Evolutionary conservation across 148 eudicot species (phyloP), one percentile per base, ranked within the genome.

Genomic region (Rhododendron henanense): DNA sequence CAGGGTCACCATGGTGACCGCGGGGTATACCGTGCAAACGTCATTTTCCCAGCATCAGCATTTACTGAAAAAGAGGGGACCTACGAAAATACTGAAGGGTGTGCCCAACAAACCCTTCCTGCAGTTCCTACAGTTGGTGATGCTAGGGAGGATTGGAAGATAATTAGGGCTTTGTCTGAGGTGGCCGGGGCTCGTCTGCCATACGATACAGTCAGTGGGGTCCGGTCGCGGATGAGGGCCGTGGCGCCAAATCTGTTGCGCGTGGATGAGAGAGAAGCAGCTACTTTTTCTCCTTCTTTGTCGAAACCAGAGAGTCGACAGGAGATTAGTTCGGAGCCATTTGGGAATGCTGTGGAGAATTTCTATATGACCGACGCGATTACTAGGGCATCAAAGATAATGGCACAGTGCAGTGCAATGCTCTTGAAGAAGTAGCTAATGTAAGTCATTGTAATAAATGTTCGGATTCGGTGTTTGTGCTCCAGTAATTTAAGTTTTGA

Each of bases 61-160:
- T 97, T 97, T 88, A 81, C 91, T 9, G 99, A 97, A 89, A 97
- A 97, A 78, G 98, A 95, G 86, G 99, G 98, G 10, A 97, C 94
- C 4, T 95, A 95, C 85, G 95, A 73, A 57, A 96, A 96, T 71
- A 95, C 99, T 21, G 98, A 96, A 89, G 99, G 99, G 39, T 92
- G 91, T 78, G 92, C 94, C 31, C 99, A 96, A 85, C 92, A 90
- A 84, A 96, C 99, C 13, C 63, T 94, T 16, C 99, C 99, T 25
- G 99, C 99, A 51, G 98, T 96, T 55, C 99, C 98, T 3, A 95
- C 98, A 3, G 99, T 97, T 10, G 99, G 98, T 80, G 99, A 95
- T 85, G 96, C 99, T 13, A 90, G 99, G 85, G 99, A 97, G 55
- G 99, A 97, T 84, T 97, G 99, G 99, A 97, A 97, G 87, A 97